A percentile compares a stretch with the other conserved stretches of the same genome.
Conservation (phyloP, 2,329 filamentous ascomycete species). For the Cadophora sp. region DNA sequence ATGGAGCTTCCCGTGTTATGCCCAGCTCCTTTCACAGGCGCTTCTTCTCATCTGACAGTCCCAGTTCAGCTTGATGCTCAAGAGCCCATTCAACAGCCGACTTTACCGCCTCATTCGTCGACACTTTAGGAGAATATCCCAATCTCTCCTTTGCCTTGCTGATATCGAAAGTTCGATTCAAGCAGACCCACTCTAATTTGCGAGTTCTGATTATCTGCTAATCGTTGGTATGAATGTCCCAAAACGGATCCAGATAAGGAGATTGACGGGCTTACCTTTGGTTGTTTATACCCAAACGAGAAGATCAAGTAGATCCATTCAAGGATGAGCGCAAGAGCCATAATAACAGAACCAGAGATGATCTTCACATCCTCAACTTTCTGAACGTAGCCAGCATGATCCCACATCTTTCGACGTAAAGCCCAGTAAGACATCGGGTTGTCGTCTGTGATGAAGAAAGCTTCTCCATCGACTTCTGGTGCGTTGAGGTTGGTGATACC, state of each 20-base stretch:
- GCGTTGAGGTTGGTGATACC: neutral
- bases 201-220: neutral
- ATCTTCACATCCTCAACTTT: constrained; percentile 12
- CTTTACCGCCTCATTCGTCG: constrained; percentile 13
- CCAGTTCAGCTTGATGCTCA: neutral
- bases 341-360: constrained; percentile 18
- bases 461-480: constrained; percentile 23
- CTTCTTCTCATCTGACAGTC: neutral
- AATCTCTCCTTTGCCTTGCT: constrained; percentile 15
- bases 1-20: too few species aligned
- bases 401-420: constrained; percentile 21
- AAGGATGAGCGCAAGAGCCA: constrained; percentile 16
- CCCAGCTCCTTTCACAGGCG: neutral
- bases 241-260: too few species aligned
- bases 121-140: constrained; percentile 3
- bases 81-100: constrained; percentile 5
- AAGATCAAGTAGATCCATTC: constrained; percentile 24
- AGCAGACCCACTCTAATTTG: constrained; percentile 14
- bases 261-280: neutral
- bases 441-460: constrained; percentile 28
- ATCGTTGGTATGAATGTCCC: neutral
- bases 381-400: constrained; percentile 6
- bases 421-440: constrained; percentile 25
- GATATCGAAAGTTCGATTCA: constrained; percentile 18
- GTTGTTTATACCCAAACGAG: constrained; percentile 9